Evolutionary conservation across 2,329 filamentous ascomycete genomes (phyloP).

Genomic region (Chaetomiaceae sp.): DNA sequence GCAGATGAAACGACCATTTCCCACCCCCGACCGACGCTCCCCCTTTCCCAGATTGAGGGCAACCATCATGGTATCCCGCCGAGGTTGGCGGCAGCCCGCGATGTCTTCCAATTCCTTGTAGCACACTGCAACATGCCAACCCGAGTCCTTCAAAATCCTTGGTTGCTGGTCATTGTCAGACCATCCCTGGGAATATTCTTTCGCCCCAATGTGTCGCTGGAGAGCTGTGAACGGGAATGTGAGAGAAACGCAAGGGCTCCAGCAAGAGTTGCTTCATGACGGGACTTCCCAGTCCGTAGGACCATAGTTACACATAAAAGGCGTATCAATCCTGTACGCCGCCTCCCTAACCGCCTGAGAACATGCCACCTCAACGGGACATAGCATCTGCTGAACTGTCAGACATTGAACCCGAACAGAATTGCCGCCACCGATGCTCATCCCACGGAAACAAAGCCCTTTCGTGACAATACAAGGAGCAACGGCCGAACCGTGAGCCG

Average conservation of each 20-base stretch:
- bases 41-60: background rate
- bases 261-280: background rate
- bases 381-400: background rate
- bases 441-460: background rate
- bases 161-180: slow-evolving; percentile 3
- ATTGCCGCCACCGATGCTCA: background rate
- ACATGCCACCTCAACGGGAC: background rate
- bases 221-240: background rate
- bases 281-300: background rate
- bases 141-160: background rate
- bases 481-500: too few species aligned
- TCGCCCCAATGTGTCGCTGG: background rate
- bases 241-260: background rate
- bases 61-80: background rate
- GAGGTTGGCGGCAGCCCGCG: slow-evolving; percentile 1
- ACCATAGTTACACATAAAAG: background rate
- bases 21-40: background rate
- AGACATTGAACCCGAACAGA: background rate
- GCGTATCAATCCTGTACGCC: background rate
- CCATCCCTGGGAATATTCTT: slow-evolving; percentile 6
- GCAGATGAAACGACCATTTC: background rate
- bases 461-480: too few species aligned
- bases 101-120: background rate
- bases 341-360: background rate
- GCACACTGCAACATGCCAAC: slow-evolving; percentile 5